Evolutionary conservation across 805 yeast species (phyloP), one percentile per base, ranked within the genome.

Genomic region (Ogataea nitratoaversa): DNA sequence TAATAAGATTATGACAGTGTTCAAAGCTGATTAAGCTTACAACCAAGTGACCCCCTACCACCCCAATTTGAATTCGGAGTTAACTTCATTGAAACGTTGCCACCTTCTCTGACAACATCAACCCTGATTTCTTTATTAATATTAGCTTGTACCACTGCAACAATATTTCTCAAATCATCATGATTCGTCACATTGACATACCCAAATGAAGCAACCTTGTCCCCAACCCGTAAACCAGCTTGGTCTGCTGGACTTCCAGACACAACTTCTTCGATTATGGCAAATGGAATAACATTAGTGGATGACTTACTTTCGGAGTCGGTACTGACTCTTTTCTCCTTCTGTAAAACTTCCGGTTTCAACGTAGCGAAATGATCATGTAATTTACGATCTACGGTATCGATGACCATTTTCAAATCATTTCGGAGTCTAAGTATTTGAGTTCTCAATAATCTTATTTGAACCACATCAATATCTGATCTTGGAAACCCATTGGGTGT

Each of bases 401-500:
- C 56, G 49, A 79, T 56, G 7, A 86, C 62, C 13, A 53, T 57
- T 35, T 67, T 68, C 47, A 80, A 68, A 60, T 91, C 97, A 53
- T 88, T 90, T 42, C 82, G 68, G 30, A 84, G 65, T 38, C 84
- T 67, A 27, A 84, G 78, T 24, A 90, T 77, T 52, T 73, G 74
- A 8, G 79, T 73, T 43, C 96, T 65, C 1, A 80, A 56, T 8
- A 74, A 58, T 38, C 95, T 66, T 11, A 88, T 68, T 37, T 73
- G 74, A 2, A 88, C 77, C 4, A 91, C 84, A 53, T 91, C 95
- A 20, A 91, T 71, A 54, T 91, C 97, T 14, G 68, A 60, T 32
- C 97, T 66, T 1, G 99, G 99, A 52, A 76, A 91, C 17, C 97
- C 96, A 54, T 91, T 95, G 0, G 53, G 43, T 0, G 83, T 76